Evolutionary conservation across 495 filamentous ascomycete species (phyloP).

Genomic region (Aspergillus panamensis): DNA sequence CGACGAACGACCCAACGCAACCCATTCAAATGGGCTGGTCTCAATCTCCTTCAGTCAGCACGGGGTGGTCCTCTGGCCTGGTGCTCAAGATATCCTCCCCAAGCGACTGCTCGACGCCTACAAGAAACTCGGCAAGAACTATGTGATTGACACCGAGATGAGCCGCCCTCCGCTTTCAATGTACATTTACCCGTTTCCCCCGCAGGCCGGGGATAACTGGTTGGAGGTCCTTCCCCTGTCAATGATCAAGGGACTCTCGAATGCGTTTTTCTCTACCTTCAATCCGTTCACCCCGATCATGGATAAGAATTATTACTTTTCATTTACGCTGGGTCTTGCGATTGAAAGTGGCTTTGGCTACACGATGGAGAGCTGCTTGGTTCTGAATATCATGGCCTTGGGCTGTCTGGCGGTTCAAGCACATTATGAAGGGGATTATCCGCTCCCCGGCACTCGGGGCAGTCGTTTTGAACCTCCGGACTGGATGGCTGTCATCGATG

Average conservation of each 20-base stretch:
- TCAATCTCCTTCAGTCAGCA: conserved; percentile 50
- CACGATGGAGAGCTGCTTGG: conserved; percentile 44
- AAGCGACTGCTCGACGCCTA: conserved; percentile 34
- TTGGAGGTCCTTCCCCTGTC: conserved; percentile 39
- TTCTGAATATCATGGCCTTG: conserved; percentile 44
- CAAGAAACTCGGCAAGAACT: conserved; percentile 42
- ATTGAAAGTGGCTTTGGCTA: conserved; percentile 44
- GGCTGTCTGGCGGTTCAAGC: conserved; percentile 44
- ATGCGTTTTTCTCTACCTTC: conserved; percentile 45
- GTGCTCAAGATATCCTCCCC: conserved; percentile 38
- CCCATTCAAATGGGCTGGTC: conserved; percentile 33
- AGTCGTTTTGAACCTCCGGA: conserved; percentile 42
- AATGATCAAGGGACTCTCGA: conserved; percentile 43
- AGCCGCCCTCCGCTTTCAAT: conserved; percentile 38
- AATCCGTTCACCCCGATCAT: conserved; percentile 48
- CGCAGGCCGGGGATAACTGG: conserved; percentile 40
- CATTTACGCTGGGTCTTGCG: conserved; percentile 41
- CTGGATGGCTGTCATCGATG: conserved; percentile 42
- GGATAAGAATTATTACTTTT: conserved; percentile 47
- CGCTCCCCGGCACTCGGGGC: conserved; percentile 34
- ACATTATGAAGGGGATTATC: conserved; percentile 45
- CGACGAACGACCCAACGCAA: conserved; percentile 29
- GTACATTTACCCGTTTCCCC: conserved; percentile 40
- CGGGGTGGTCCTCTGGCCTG: conserved; percentile 46
- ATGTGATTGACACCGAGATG: conserved; percentile 46